These are phyloP conservation scores for Calycina marina DNA, from an alignment of 2,329 filamentous ascomycete species.

Conservation along the genomic window DNA sequence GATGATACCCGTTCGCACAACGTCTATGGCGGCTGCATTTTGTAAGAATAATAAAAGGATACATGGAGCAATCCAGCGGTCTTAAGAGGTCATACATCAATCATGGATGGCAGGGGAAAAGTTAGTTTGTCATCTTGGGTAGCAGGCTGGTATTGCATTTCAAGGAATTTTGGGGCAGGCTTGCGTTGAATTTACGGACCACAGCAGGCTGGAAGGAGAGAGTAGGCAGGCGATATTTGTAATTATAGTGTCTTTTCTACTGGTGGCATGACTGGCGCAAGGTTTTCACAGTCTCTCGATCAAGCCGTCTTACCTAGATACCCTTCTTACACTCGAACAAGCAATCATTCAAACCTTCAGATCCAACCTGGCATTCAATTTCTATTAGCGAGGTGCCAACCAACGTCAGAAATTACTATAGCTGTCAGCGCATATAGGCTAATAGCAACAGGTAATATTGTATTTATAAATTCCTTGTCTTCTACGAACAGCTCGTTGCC, in stretches of 20 bases:
- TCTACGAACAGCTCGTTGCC: no score
- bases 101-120: slow-evolving; percentile 5
- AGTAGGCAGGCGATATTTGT: neutral
- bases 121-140: slow-evolving; percentile 1
- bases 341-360: no score
- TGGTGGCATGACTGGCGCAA: slow-evolving; percentile 1
- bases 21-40: slow-evolving; percentile 5
- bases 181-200: neutral
- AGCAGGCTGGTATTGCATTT: slow-evolving; percentile 2
- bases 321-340: no score
- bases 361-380: no score
- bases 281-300: neutral
- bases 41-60: slow-evolving; percentile 8
- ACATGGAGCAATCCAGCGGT: slow-evolving; percentile 7
- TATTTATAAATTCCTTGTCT: no score
- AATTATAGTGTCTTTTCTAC: neutral
- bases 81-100: slow-evolving; percentile 6
- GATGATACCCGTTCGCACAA: slow-evolving; percentile 6
- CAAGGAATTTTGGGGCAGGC: neutral
- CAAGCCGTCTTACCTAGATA: neutral
- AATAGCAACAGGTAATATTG: no score
- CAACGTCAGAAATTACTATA: no score
- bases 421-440: no score
- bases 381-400: no score
- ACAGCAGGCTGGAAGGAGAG: neutral